Percentiles rank a stretch among this genome's conserved stretches.
These are phyloP conservation scores for Xylariaceae sp. DNA, from an alignment of 2,329 filamentous ascomycete species.

Conservation along the genomic window DNA sequence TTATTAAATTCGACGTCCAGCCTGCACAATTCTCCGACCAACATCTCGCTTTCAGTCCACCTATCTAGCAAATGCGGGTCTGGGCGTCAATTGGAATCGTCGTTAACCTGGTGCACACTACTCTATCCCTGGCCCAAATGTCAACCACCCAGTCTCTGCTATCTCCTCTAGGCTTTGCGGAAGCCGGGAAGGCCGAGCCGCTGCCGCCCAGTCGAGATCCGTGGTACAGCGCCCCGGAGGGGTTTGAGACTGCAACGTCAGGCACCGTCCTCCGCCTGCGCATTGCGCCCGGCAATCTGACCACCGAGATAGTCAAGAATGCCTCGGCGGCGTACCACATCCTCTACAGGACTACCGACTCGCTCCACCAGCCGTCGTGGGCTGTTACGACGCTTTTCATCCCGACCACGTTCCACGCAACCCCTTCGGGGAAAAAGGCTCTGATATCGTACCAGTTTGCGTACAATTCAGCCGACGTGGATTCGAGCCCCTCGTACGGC, in stretches of 20 bases:
- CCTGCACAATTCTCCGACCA: too few species aligned
- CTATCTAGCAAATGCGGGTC: too few species aligned
- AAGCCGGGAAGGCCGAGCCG: too few species aligned
- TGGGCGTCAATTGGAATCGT: too few species aligned
- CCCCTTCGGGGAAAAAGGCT: conserved; percentile 11
- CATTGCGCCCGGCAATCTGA: conserved; percentile 24
- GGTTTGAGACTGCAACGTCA: conserved; percentile 24
- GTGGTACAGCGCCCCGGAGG: conserved; percentile 30
- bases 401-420: conserved; percentile 8
- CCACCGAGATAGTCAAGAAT: conserved; percentile 5
- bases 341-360: conserved; percentile 35
- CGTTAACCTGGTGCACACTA: too few species aligned
- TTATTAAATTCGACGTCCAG: too few species aligned
- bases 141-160: too few species aligned
- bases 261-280: conserved; percentile 30
- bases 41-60: too few species aligned
- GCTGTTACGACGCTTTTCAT: conserved; percentile 34
- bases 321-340: conserved; percentile 30
- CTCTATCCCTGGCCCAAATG: too few species aligned
- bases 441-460: conserved; percentile 37
- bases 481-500: conserved; percentile 34
- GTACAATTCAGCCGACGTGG: conserved; percentile 32
- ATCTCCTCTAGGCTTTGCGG: too few species aligned
- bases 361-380: conserved; percentile 31
- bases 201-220: conserved; percentile 29